Evolutionary conservation across 129 eudicot species (phyloP).

Genomic region (Flaveria sonorensis): DNA sequence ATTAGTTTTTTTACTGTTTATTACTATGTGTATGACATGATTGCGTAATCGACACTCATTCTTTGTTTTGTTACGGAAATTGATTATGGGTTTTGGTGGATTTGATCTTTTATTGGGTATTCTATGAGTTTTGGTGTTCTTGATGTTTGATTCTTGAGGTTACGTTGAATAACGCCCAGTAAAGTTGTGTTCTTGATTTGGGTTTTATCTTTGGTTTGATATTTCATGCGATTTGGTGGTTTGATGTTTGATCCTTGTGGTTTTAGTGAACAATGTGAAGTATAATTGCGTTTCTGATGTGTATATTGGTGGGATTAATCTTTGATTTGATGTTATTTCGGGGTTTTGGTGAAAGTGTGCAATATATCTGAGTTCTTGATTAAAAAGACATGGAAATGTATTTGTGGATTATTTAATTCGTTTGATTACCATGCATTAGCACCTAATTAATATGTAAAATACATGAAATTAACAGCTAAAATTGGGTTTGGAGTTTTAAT

Average conservation of each 20-base stretch:
- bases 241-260: background rate
- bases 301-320: background rate
- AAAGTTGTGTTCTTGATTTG: constrained; percentile 17
- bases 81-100: constrained; percentile 35
- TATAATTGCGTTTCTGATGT: constrained; percentile 3
- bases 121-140: background rate
- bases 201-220: constrained; percentile 15
- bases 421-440: background rate
- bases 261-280: constrained; percentile 17
- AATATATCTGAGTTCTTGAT: too few species aligned
- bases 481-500: background rate
- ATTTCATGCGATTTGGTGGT: background rate
- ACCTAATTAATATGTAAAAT: constrained; percentile 1
- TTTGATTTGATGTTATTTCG: background rate
- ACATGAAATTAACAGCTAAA: background rate
- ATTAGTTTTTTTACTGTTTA: background rate
- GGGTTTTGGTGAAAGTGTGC: background rate
- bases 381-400: background rate
- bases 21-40: background rate
- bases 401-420: background rate
- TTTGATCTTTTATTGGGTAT: background rate
- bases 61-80: constrained; percentile 17
- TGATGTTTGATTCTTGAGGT: constrained; percentile 8
- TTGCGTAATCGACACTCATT: constrained; percentile 8
- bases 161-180: background rate